A percentile compares a stretch with the other conserved stretches of the same genome.
Evolutionary conservation across 1,284 basidiomycete genomes (phyloP).

Genomic region (Singerocomus rubriflavus): DNA sequence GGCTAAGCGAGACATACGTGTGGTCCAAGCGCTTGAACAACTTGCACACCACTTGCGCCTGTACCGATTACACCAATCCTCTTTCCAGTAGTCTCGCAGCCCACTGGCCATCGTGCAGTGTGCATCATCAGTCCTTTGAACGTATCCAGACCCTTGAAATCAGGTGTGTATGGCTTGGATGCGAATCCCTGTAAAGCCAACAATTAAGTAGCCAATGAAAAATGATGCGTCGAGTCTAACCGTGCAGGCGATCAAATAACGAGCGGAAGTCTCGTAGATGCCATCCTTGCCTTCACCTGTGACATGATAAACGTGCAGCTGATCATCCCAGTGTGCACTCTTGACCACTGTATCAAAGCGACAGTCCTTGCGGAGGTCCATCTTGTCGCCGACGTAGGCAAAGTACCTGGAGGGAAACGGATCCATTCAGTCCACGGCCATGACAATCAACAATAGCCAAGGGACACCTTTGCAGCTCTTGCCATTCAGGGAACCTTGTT

Average conservation of each 20-base stretch:
- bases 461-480: constrained; percentile 8
- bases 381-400: constrained; percentile 7
- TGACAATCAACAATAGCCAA: background rate
- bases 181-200: constrained; percentile 3
- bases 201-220: background rate
- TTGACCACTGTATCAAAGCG: constrained; percentile 14
- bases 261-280: constrained; percentile 4
- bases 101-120: constrained; percentile 8
- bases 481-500: constrained; percentile 14
- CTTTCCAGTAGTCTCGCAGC: constrained; percentile 9
- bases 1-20: constrained; percentile 1
- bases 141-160: constrained; percentile 5
- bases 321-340: constrained; percentile 10
- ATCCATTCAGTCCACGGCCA: background rate
- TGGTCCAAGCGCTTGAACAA: constrained; percentile 12
- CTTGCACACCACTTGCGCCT: constrained; percentile 13
- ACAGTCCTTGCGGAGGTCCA: constrained; percentile 11
- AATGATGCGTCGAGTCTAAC: background rate
- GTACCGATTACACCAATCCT: constrained; percentile 14
- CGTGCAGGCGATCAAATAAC: constrained; percentile 8
- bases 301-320: constrained; percentile 9
- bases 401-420: constrained; percentile 7
- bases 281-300: constrained; percentile 3
- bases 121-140: constrained; percentile 7
- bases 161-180: constrained; percentile 9